Evolutionary conservation across 345 rosid species (phyloP), one percentile per base, ranked within the genome.

Genomic region (Salix koriyanagi): DNA sequence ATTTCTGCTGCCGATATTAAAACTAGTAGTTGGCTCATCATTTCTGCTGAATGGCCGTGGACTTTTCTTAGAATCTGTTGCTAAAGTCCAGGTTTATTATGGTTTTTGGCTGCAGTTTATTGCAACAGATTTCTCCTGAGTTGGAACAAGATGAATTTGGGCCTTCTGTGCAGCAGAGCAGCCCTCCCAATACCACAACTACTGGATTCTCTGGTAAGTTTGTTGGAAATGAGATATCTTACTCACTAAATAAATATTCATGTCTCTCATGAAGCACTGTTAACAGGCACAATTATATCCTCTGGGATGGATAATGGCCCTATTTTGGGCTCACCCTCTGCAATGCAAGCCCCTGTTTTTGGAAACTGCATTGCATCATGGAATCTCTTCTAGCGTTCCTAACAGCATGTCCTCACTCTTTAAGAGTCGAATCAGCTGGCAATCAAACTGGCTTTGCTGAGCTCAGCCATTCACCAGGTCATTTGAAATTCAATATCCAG

Each of bases 331-430:
- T 67, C 85, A 77, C 87, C 84, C 42, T 82, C 86, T 67, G 78
- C 88, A 61, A 78, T 82, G 21, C 84, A 79, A 58, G 87, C 93
- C 37, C 84, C 88, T n/a, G 32, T 86, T 85, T 79, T 75, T 87
- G 77, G 98, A 91, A 86, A 86, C 90, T 73, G 84, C 84, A 78
- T 54, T 81, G 73, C 86, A 78, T 72, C 83, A 79, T 44, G 86
- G 84, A 62, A 88, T 81, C 60, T 89, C 89, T 77, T 83, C 90
- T 75, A 89, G 93, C 74, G 89, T 91, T 82, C 94, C 94, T 8
- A 87, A 84, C 76, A 88, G 85, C 82, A 84, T 89, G 80, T 84
- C 88, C 62, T 90, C 98, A 77, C 83, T 90, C n/a, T 41, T 77
- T 87, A 81, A 88, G 89, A 69, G 80, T 74, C 46, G 86, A 86